Evolutionary conservation across 2,329 filamentous ascomycete species (phyloP), one percentile per base, ranked within the genome.

Genomic region (Canariomyces notabilis): DNA sequence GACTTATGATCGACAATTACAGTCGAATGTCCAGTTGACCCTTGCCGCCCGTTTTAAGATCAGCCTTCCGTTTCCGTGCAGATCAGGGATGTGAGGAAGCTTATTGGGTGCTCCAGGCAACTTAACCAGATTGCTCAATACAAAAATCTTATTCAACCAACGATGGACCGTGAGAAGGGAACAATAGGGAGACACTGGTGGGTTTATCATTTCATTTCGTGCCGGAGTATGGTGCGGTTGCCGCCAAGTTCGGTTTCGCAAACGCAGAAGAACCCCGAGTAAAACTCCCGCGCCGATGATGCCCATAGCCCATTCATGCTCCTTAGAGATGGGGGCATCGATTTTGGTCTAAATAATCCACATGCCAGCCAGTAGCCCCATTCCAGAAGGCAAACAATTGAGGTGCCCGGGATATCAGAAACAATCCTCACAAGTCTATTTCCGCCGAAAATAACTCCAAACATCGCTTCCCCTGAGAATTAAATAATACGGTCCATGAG

Each of bases 391-490:
- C 42, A 19, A 42, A 32, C 49, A 44, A 49, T 14, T 18, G 46
- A 44, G 32, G 21, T 20, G 34, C 38, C 37, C 18, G 19, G 26
- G 46, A 37, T 53, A 50, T 33, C 45, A 38, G 42, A 44, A 50
- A 44, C 48, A 29, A 41, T 39, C 54, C 40, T 35, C 53, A 21
- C 41, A 19, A 3, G 31, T 6, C n/a, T 21, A 29, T 12, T 31
- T 7, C n/a, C 42, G 22, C 18, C 16, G 44, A 46, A 52, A 52
- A 50, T 49, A 39, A 32, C 59, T 29, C 52, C 58, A 61, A 61
- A 52, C 59, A 51, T 37, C 48, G 38, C 50, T 37, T 56, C 57
- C 49, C 60, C 60, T 36, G 40, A 46, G 49, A 51, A 42, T 46
- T 20, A 51, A 55, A 26, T 42, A 37, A 46, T 44, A 51, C 50